These are phyloP conservation scores for Sonneratia caseolaris DNA, from an alignment of 345 rosid species.

Conservation along the genomic window DNA sequence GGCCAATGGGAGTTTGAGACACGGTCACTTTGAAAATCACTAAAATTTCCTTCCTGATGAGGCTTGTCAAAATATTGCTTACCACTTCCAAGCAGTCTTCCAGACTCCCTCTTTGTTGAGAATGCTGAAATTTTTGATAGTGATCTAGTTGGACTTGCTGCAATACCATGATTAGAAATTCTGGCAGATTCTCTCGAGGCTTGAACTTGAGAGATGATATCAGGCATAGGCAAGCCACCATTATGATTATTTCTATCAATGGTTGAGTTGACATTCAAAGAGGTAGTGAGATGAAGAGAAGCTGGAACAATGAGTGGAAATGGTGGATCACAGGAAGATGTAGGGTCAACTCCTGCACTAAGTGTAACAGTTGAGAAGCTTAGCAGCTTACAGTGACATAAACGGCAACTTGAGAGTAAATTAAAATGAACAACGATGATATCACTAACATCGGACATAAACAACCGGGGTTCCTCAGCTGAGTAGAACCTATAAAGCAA, in stretches of 20 bases:
- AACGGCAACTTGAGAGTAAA: background rate
- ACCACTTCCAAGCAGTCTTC: conserved; percentile 36
- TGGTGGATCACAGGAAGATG: conserved; percentile 94
- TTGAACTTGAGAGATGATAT: conserved; percentile 80
- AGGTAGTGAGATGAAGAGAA: conserved; percentile 40
- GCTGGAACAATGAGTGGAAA: conserved; percentile 67
- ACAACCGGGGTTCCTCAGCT: background rate
- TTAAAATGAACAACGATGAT: background rate
- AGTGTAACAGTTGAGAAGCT: conserved; percentile 43
- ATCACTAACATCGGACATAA: background rate
- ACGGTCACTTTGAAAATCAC: conserved; percentile 58
- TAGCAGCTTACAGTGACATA: conserved; percentile 33
- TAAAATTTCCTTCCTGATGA: conserved; percentile 39
- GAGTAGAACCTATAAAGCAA: background rate
- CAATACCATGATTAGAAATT: conserved; percentile 35
- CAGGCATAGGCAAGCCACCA: conserved; percentile 78
- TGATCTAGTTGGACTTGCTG: conserved; percentile 42
- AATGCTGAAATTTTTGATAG: conserved; percentile 48
- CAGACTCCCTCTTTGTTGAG: conserved; percentile 57
- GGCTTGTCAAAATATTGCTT: conserved; percentile 57
- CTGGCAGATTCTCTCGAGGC: conserved; percentile 82
- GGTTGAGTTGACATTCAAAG: conserved; percentile 38
- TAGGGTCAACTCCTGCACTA: conserved; percentile 99
- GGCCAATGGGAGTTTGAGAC: conserved; percentile 93
- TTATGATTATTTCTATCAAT: conserved; percentile 47